phyloP scores from a whole-genome alignment of 345 rosid species.

The Brassica carinata region DNA sequence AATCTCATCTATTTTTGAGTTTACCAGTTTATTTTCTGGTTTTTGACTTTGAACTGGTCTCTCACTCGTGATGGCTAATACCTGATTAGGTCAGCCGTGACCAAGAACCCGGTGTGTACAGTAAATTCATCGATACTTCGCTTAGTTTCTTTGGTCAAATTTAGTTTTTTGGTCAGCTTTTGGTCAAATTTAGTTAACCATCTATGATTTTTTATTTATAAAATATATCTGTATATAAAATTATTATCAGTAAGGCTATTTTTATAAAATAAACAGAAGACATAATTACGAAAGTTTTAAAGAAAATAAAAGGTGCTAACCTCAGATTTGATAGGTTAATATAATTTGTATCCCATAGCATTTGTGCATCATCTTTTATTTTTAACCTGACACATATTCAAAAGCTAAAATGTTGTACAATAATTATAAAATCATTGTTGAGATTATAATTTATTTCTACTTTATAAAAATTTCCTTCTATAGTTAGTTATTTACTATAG shows the following conservation, averaged over 20 bases:
- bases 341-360: not conserved
- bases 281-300: not conserved
- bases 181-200: constrained; percentile 23
- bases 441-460: not conserved
- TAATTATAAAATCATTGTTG: not conserved
- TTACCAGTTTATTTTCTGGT: constrained; percentile 34
- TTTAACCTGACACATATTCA: constrained; percentile 9
- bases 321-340: not conserved
- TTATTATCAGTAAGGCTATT: not conserved
- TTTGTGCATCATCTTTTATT: not conserved
- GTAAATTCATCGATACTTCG: not conserved
- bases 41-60: constrained; percentile 47
- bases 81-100: constrained; percentile 32
- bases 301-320: not conserved
- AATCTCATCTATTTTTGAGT: not conserved
- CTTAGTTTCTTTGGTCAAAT: constrained; percentile 1
- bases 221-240: no score
- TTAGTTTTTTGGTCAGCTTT: constrained; percentile 1
- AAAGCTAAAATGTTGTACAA: not conserved
- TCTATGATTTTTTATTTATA: not conserved
- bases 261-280: not conserved
- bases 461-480: not conserved
- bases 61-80: constrained; percentile 33
- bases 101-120: constrained; percentile 24
- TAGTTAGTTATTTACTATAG: not conserved